Evolutionary conservation across 345 rosid species (phyloP).

Genomic region (Zanthoxylum bungeanum): DNA sequence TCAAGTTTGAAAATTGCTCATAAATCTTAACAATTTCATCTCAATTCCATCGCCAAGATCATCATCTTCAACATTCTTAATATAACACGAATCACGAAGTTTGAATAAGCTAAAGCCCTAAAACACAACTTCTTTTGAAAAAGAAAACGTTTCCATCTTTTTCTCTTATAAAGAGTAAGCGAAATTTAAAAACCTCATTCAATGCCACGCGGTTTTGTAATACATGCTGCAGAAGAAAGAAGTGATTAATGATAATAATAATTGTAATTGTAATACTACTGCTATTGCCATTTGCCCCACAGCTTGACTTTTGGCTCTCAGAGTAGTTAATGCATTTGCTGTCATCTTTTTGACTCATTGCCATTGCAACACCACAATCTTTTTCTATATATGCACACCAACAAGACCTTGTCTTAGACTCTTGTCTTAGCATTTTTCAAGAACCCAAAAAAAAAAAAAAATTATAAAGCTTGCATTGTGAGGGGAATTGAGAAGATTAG

Average conservation of each 20-base stretch:
- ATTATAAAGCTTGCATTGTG: neutral
- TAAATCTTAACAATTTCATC: neutral
- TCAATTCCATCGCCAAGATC: slow-evolving; percentile 1
- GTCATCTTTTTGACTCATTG: slow-evolving; percentile 45
- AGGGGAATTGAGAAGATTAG: too few species aligned
- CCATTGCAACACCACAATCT: neutral
- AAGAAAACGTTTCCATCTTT: too few species aligned
- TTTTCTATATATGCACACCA: slow-evolving; percentile 45
- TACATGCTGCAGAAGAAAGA: slow-evolving; percentile 39
- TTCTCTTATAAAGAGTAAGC: neutral
- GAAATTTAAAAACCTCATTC: slow-evolving; percentile 55
- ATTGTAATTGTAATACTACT: neutral
- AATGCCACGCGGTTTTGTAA: slow-evolving; percentile 88
- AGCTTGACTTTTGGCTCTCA: slow-evolving; percentile 57
- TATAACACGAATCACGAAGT: slow-evolving; percentile 1
- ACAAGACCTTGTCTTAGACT: slow-evolving; percentile 23
- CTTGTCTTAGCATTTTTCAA: slow-evolving; percentile 33
- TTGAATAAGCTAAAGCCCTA: too few species aligned
- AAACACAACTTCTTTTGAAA: too few species aligned
- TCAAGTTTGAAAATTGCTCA: too few species aligned
- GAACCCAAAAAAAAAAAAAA: neutral
- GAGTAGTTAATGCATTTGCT: slow-evolving; percentile 63
- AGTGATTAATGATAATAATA: too few species aligned
- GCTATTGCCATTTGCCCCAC: neutral
- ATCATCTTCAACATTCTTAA: neutral